Base-by-base conservation (phyloP, 2,329 filamentous ascomycete genomes). In the Pseudopyrenochaeta lycopersici region DNA sequence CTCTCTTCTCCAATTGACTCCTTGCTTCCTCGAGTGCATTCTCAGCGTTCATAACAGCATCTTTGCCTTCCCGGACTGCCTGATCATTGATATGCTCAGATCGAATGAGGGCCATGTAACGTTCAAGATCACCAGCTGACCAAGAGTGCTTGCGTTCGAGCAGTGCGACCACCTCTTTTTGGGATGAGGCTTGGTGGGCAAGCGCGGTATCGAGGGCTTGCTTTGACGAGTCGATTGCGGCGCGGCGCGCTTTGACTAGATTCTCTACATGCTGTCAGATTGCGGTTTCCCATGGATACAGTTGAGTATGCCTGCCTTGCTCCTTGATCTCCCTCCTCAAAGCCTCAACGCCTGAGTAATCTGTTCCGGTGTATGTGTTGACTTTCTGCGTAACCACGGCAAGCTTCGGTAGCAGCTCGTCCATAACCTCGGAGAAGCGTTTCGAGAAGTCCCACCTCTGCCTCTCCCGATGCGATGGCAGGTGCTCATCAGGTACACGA, bases 61-160 rank as follows among this genome's bases (percentile, higher is more conserved):
- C 87, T 62, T 91, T 88, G 1, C 91, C 88, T 50, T 85, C 82
- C 21, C 84, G 80, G 30, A 98, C 94, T 29, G 88, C 88, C 58
- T 93, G 90, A 72, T 99, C 95, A 70, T 98, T 93, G 64, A 91
- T 85, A 77, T 99, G 95, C 78, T 99, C 95, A 48, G 88, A 90
- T 39, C 95, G 86, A 77, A 99, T 97, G 39, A 99, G 85, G 31
- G 87, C 84, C 53, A 96, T 99, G 82, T 99, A 99, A 50, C 94
- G 88, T 78, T 99, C 95, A 27, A 99, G 85, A 77, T 99, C 95
- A 1, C 81, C 74, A 0, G 93, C 88, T 0, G 88, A 88, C 95
- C 95, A 99, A 15, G 88, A 90, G 76, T 97, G 92, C 78, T 99
- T 98, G 52, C 95, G 87, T 57, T 97, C 94, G 7, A 99, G 85